Conservation (phyloP, 2,329 filamentous ascomycete species). For the Penicillium nordicum region DNA sequence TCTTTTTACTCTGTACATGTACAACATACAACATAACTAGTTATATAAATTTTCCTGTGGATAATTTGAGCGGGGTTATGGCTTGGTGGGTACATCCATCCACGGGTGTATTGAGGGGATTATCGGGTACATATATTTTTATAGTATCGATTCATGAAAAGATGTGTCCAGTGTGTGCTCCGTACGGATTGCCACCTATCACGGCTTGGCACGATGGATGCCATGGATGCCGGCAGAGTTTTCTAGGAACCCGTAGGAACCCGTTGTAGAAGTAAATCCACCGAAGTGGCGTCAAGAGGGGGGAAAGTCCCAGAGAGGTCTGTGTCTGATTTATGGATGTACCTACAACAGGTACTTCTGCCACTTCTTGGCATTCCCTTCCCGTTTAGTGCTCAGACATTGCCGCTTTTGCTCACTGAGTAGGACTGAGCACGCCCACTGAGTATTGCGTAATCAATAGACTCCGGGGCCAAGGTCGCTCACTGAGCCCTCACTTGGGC, state of each 20-base stretch:
- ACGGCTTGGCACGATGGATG: slow-evolving; percentile 1
- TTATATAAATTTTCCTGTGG: neutral
- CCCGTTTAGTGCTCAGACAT: no score
- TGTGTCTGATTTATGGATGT: neutral
- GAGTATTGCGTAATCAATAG: no score
- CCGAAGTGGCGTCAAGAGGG: neutral
- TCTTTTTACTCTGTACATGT: neutral
- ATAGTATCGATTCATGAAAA: neutral
- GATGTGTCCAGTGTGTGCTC: neutral
- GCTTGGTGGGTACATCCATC: slow-evolving; percentile 1
- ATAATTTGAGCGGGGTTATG: neutral
- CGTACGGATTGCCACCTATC: neutral
- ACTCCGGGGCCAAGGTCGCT: no score
- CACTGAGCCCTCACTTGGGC: no score
- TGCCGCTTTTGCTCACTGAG: no score
- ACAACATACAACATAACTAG: neutral
- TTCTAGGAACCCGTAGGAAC: neutral
- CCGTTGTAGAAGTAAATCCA: neutral
- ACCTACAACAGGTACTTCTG: neutral
- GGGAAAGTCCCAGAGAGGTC: neutral
- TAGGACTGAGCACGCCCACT: no score
- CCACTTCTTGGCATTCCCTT: no score
- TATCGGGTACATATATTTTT: neutral
- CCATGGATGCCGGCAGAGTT: slow-evolving; percentile 2
- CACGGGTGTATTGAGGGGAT: neutral